phyloP scores from a whole-genome alignment of 805 yeast species.

The Zygotorulaspora sp. region DNA sequence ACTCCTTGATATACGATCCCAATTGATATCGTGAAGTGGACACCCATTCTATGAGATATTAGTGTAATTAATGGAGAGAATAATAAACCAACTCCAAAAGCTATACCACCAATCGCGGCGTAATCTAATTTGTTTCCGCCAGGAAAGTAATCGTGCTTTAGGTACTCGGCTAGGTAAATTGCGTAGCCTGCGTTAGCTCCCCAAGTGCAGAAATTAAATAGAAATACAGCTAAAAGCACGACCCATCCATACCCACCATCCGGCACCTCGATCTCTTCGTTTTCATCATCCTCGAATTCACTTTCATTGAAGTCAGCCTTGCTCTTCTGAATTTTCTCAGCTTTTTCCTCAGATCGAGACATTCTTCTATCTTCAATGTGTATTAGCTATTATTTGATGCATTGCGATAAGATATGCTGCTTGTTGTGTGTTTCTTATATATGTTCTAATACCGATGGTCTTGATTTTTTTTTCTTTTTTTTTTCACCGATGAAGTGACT shows the following conservation, averaged over 20 bases:
- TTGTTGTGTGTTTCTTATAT: too few species aligned
- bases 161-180: conserved; percentile 47
- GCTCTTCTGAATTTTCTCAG: not conserved
- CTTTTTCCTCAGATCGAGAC: too few species aligned
- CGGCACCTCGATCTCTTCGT: conserved; percentile 25
- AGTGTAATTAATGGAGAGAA: conserved; percentile 48
- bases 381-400: too few species aligned
- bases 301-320: not conserved
- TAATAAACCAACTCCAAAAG: conserved; percentile 50
- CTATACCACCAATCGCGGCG: conserved; percentile 55
- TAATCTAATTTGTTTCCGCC: conserved; percentile 49
- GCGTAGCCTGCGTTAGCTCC: conserved; percentile 57
- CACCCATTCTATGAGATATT: conserved; percentile 43
- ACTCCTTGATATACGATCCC: conserved; percentile 48
- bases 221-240: conserved; percentile 41
- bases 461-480: too few species aligned
- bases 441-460: too few species aligned
- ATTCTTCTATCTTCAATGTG: too few species aligned
- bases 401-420: too few species aligned
- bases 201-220: conserved; percentile 50
- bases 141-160: conserved; percentile 41
- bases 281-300: not conserved
- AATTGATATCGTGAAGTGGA: conserved; percentile 37
- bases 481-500: too few species aligned
- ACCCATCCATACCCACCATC: conserved; percentile 57